phyloP scores from a whole-genome alignment of 345 rosid species.

The rapeseed (Brassica napus) region DNA sequence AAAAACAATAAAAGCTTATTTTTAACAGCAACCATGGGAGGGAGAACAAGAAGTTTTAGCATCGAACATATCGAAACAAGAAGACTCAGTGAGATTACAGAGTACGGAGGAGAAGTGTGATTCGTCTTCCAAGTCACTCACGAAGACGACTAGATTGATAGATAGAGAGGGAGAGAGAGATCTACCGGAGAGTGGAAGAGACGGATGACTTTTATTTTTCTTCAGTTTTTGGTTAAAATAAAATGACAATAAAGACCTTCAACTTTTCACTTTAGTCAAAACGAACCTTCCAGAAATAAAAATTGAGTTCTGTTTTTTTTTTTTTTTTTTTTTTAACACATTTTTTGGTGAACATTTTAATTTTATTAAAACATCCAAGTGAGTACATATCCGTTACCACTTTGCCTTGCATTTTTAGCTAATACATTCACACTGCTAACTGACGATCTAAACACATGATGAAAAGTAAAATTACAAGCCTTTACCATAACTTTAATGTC shows the following conservation, averaged over 20 bases:
- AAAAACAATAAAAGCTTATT: too few relatives aligned
- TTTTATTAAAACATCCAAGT: too few relatives aligned
- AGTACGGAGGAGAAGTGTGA: slow-evolving; percentile 11
- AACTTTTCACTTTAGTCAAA: background rate
- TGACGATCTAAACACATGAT: too few relatives aligned
- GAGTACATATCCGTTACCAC: too few relatives aligned
- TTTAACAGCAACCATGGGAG: too few relatives aligned
- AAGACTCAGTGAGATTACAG: slow-evolving; percentile 11
- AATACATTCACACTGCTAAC: too few relatives aligned
- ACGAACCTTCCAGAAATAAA: background rate
- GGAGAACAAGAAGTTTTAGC: background rate
- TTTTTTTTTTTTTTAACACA: too few relatives aligned
- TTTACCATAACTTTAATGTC: too few relatives aligned
- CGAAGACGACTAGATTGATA: background rate
- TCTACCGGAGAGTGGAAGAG: background rate
- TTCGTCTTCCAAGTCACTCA: slow-evolving; percentile 23
- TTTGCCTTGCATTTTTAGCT: too few relatives aligned
- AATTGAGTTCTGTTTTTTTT: background rate
- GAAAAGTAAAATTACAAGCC: too few relatives aligned
- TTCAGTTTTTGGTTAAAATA: too few relatives aligned
- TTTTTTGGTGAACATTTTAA: too few relatives aligned
- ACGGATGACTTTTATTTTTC: background rate
- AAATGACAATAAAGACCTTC: slow-evolving; percentile 13
- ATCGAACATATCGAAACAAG: background rate
- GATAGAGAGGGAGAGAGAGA: background rate